phyloP scores from a whole-genome alignment of 108 stramenopile genomes.

The Skeletonema potamos region DNA sequence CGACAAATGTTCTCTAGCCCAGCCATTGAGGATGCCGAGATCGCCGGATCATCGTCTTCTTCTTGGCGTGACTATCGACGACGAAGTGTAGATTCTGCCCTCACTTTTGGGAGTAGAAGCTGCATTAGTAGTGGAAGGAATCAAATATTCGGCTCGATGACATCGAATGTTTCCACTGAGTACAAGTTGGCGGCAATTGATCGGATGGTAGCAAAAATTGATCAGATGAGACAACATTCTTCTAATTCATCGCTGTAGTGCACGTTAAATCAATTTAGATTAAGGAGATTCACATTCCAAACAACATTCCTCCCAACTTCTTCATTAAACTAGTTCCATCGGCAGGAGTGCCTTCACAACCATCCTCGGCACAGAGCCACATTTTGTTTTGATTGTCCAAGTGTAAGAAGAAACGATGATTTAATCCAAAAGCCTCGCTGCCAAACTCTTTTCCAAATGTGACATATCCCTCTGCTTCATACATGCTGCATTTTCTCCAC shows the following conservation, averaged over 20 bases:
- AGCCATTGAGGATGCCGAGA: neutral
- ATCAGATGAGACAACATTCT: no score
- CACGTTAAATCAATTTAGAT: no score
- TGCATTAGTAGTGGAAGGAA: no score
- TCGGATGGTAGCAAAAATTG: neutral
- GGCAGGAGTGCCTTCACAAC: constrained; percentile 74
- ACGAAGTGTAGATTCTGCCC: neutral
- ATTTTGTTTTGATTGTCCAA: constrained; percentile 51
- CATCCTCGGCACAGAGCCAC: constrained; percentile 85
- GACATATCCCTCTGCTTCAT: constrained; percentile 63
- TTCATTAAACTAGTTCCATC: constrained; percentile 32
- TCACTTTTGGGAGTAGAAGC: neutral
- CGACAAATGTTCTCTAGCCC: neutral
- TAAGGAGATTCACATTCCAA: constrained; percentile 22
- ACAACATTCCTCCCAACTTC: constrained; percentile 44
- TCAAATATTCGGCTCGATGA: no score
- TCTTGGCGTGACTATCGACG: neutral
- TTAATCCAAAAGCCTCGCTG: constrained; percentile 58
- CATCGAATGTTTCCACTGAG: no score
- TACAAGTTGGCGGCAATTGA: no score
- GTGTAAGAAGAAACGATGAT: constrained; percentile 83
- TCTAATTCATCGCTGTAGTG: no score
- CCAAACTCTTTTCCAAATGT: constrained; percentile 60
- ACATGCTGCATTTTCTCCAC: constrained; percentile 59
- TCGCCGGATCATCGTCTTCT: neutral